Percentiles rank a stretch among this genome's conserved stretches.
These are phyloP conservation scores for Monosporascus sp. DNA, from an alignment of 2,329 filamentous ascomycete genomes.

Conservation along the genomic window DNA sequence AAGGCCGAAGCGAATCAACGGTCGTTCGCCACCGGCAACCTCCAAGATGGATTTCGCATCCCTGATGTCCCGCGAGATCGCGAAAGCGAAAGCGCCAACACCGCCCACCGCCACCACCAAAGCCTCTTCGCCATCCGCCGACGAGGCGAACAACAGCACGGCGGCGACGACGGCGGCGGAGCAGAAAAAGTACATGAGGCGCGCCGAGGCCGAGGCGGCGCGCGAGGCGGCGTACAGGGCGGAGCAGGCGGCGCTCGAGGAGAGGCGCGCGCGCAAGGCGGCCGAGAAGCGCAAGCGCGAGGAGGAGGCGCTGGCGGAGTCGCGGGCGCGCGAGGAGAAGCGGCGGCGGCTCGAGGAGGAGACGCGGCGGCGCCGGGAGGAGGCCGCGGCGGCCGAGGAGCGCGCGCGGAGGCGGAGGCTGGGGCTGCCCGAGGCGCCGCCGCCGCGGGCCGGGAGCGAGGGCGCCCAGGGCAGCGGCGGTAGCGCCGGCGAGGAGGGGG, in stretches of 20 bases:
- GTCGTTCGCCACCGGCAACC: not conserved
- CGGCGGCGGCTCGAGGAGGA: constrained; percentile 76
- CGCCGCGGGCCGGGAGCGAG: constrained; percentile 31
- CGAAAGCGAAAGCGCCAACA: constrained; percentile 59
- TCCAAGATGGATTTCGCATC: constrained; percentile 86
- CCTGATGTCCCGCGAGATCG: constrained; percentile 88
- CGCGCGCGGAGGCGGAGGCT: constrained; percentile 66
- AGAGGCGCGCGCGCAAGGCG: constrained; percentile 62
- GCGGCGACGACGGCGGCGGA: constrained; percentile 4
- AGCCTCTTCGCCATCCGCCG: not conserved
- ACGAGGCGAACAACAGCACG: not conserved
- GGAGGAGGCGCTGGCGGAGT: constrained; percentile 72
- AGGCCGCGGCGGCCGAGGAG: constrained; percentile 70
- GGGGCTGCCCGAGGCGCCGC: constrained; percentile 69
- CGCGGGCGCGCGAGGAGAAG: constrained; percentile 73
- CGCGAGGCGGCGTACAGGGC: constrained; percentile 74
- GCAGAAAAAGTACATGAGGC: constrained; percentile 75
- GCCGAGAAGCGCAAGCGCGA: constrained; percentile 83
- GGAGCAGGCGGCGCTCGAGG: constrained; percentile 71
- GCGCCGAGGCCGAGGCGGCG: constrained; percentile 79
- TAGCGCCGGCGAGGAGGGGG: constrained; percentile 35
- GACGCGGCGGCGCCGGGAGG: constrained; percentile 62
- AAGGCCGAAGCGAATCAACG: not conserved
- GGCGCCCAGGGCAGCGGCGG: constrained; percentile 40
- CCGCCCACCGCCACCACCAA: constrained; percentile 14